phyloP scores from a whole-genome alignment of 2,329 filamentous ascomycete genomes.

The Xylaria sp. region DNA sequence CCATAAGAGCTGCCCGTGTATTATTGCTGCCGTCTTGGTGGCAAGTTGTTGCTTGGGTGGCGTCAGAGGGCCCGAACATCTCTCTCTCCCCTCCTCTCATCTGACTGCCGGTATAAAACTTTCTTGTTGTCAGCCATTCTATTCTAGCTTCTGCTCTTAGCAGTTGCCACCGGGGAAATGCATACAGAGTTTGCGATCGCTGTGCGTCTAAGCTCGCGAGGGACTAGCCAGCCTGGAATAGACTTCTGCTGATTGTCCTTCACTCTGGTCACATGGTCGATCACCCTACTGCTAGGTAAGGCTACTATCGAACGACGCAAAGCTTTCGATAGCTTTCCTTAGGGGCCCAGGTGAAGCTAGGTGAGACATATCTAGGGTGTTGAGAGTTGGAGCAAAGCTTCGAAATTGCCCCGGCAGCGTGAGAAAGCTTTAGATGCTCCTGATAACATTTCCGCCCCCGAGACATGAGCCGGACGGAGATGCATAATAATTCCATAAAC shows the following conservation, averaged over 20 bases:
- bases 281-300: neutral
- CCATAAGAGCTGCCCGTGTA: constrained; percentile 80
- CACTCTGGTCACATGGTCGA: constrained; percentile 1
- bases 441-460: neutral
- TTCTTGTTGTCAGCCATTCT: neutral
- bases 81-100: constrained; percentile 16
- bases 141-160: neutral
- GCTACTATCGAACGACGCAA: constrained; percentile 1
- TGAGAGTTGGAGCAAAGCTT: neutral
- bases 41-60: constrained; percentile 74
- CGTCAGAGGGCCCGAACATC: constrained; percentile 86
- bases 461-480: neutral
- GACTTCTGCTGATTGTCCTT: neutral
- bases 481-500: constrained; percentile 1
- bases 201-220: neutral
- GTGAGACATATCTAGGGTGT: neutral
- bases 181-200: neutral
- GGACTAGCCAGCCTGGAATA: neutral
- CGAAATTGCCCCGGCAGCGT: too few relatives aligned
- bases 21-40: constrained; percentile 55
- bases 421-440: neutral
- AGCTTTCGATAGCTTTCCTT: neutral
- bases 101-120: neutral
- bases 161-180: neutral
- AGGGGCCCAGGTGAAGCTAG: neutral